phyloP scores from a whole-genome alignment of 164 flowering plant genomes.

The Euptelea pleiosperma region DNA sequence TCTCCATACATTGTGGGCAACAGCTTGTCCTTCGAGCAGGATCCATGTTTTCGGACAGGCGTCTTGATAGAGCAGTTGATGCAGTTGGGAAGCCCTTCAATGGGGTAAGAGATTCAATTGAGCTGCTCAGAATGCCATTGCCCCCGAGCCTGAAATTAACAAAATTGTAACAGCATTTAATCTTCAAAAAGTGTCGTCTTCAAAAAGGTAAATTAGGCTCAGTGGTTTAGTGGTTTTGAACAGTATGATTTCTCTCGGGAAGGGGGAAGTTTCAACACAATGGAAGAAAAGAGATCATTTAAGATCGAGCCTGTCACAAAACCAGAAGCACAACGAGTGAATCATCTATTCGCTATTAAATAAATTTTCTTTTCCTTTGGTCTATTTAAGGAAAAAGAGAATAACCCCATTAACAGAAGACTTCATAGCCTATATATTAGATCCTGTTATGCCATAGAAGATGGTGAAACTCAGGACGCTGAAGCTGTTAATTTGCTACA shows the following conservation, averaged over 20 bases:
- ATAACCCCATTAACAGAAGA: background rate
- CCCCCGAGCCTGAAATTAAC: conserved; percentile 47
- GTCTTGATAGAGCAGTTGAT: conserved; percentile 30
- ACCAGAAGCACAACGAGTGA: too few species aligned
- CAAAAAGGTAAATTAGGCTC: too few species aligned
- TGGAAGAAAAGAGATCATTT: too few species aligned
- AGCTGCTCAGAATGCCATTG: conserved; percentile 53
- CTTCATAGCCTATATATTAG: background rate
- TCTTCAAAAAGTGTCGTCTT: too few species aligned
- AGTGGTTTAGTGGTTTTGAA: too few species aligned
- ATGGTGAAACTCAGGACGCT: background rate
- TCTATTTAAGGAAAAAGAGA: background rate
- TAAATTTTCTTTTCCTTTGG: too few species aligned
- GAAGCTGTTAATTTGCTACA: too few species aligned
- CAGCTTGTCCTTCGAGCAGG: conserved; percentile 39
- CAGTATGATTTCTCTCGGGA: too few species aligned
- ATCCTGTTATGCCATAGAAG: background rate
- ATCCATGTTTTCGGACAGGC: conserved; percentile 43
- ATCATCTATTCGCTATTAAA: too few species aligned
- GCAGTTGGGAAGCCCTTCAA: conserved; percentile 38
- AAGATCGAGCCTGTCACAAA: too few species aligned
- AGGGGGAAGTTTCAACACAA: too few species aligned
- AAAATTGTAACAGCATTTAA: background rate
- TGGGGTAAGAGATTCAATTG: conserved; percentile 50
- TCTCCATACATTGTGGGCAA: conserved; percentile 66